Base-by-base conservation (phyloP, 257 asterid species). In the Solanum tacnaense region DNA sequence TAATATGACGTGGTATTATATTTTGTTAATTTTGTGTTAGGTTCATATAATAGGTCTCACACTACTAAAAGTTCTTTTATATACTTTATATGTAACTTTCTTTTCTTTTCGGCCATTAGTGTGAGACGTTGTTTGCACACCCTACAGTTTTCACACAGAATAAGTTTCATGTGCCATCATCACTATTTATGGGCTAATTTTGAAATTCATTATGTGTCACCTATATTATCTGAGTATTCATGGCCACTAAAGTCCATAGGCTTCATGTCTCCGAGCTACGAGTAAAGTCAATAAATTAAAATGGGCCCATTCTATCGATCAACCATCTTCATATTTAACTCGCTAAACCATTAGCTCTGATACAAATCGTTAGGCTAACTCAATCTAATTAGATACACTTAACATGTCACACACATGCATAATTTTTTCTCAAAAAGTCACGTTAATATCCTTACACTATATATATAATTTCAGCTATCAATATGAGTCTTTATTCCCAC, bases 61-160 rank as follows among this genome's bases (percentile, higher is more conserved):
- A 2, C 29, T n/a, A 62, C 0, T 56, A 56, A 56, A 56, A 7
- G 25, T 56, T 56, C 20, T 5, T 49, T 44, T 39, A 9, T 41
- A 38, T 38, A 7, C 13, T 39, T 38, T 38, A 38, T 38, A 38
- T 0, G 58, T 49, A 49, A 49, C 65, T 60, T 60, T 21, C 27
- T 23, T 60, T n/a, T n/a, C 10, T 65, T 65, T 65, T n/a, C 2
- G 0, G 9, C 3, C 13, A n/a, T 10, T 0, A 67, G 13, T n/a
- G 32, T n/a, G 16, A 65, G 15, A 10, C 15, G 3, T 65, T 65
- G 0, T 65, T 10, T 9, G 2, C 34, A 67, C 34, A 25, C 0
- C 34, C 3, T 3, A 25, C 2, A 0, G 2, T 11, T 11, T 65
- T 25, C 4, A 4, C 16, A 2, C 7, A 13, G 4, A 11, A n/a